These are phyloP conservation scores for Metschnikowia kofuensis DNA, from an alignment of 805 yeast species.

Conservation along the genomic window DNA sequence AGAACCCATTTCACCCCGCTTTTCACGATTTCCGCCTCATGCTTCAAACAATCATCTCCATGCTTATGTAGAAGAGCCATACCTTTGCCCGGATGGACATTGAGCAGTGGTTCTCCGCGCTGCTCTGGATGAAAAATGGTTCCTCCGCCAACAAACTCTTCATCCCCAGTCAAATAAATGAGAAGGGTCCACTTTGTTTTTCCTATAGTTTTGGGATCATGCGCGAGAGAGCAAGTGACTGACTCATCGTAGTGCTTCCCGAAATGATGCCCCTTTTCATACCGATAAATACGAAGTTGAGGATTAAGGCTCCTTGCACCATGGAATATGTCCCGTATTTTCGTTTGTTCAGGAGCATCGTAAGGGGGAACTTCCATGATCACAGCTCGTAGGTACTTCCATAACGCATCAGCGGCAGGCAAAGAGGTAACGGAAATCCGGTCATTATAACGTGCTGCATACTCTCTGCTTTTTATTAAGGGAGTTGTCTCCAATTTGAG, in stretches of 20 bases:
- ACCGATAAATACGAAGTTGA: conserved; percentile 54
- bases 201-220: conserved; percentile 29
- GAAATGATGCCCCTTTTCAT: conserved; percentile 55
- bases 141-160: conserved; percentile 56
- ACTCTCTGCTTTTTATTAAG: conserved; percentile 44
- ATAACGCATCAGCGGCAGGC: conserved; percentile 36
- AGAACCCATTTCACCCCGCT: conserved; percentile 61
- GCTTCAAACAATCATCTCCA: conserved; percentile 61
- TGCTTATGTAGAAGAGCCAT: conserved; percentile 62
- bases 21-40: conserved; percentile 52
- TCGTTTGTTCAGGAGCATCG: conserved; percentile 26
- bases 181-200: conserved; percentile 58
- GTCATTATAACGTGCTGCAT: conserved; percentile 59
- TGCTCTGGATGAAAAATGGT: conserved; percentile 48
- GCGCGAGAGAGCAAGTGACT: conserved; percentile 32
- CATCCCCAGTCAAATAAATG: conserved; percentile 55
- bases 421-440: conserved; percentile 42
- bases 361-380: conserved; percentile 27
- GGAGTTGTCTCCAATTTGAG: conserved; percentile 46
- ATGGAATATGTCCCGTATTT: conserved; percentile 27
- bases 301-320: conserved; percentile 51
- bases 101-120: conserved; percentile 23
- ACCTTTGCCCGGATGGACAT: conserved; percentile 50
- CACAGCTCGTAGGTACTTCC: conserved; percentile 39
- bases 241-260: conserved; percentile 62